These are phyloP conservation scores for Aegilops umbellulata DNA, from an alignment of 176 grass and related monocot species.

Conservation along the genomic window DNA sequence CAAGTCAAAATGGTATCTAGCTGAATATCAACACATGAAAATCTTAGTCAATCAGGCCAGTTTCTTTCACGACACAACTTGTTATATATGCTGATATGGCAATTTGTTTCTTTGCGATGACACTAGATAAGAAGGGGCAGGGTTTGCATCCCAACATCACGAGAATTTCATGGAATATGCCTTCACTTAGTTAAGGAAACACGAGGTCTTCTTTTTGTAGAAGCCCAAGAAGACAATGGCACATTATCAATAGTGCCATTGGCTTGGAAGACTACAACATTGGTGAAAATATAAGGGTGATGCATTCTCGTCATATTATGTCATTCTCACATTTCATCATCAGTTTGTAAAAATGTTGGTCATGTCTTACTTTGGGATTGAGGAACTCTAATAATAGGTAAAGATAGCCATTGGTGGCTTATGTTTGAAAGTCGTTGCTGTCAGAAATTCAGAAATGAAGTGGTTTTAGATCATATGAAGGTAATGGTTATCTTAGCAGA, in stretches of 20 bases:
- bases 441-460: no score
- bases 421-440: no score
- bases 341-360: background rate
- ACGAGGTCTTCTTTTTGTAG: slow-evolving; percentile 71
- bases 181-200: slow-evolving; percentile 83
- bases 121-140: slow-evolving; percentile 53
- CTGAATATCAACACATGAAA: slow-evolving; percentile 55
- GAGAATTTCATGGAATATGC: slow-evolving; percentile 76
- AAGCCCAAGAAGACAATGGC: slow-evolving; percentile 70
- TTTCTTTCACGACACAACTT: slow-evolving; percentile 79
- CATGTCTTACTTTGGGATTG: no score
- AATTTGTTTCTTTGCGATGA: slow-evolving; percentile 74
- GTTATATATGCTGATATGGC: slow-evolving; percentile 75
- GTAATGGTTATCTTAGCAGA: no score
- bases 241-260: slow-evolving; percentile 72
- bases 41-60: slow-evolving; percentile 70
- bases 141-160: slow-evolving; percentile 28
- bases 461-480: no score
- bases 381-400: no score
- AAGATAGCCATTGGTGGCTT: no score
- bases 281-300: slow-evolving; percentile 75
- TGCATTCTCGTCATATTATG: slow-evolving; percentile 85
- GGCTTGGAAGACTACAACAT: slow-evolving; percentile 86
- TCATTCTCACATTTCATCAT: slow-evolving; percentile 23
- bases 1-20: slow-evolving; percentile 40